Evolutionary conservation across 1,284 basidiomycete genomes (phyloP).

Genomic region (Lignosus rhinocerotis): DNA sequence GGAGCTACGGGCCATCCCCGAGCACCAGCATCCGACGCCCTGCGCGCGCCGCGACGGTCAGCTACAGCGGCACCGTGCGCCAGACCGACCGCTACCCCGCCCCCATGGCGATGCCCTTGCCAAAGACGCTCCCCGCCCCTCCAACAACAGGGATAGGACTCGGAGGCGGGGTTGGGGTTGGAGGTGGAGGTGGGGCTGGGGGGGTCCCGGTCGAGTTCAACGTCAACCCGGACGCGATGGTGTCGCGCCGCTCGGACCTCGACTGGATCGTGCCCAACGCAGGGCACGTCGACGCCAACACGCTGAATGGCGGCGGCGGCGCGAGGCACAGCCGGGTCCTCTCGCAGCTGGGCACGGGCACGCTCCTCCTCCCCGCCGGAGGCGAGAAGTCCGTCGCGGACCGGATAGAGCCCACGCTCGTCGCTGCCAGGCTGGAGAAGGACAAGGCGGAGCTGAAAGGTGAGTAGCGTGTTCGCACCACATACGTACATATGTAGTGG

Average conservation of each 20-base stretch:
- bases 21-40: constrained; percentile 7
- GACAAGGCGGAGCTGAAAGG: constrained; percentile 26
- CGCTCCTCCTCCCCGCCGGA: constrained; percentile 6
- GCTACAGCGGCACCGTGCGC: constrained; percentile 8
- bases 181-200: too few relatives aligned
- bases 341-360: not conserved
- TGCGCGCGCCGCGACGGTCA: constrained; percentile 4
- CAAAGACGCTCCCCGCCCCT: not conserved
- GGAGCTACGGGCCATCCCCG: not conserved
- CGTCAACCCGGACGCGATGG: constrained; percentile 2
- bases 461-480: too few relatives aligned
- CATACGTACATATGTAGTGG: too few relatives aligned
- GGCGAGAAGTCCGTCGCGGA: constrained; percentile 31
- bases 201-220: too few relatives aligned
- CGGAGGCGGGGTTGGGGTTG: not conserved
- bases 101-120: not conserved
- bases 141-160: not conserved
- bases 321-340: not conserved
- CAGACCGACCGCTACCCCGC: constrained; percentile 7
- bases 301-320: not conserved
- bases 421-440: constrained; percentile 29
- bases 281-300: not conserved
- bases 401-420: constrained; percentile 36
- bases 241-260: constrained; percentile 10
- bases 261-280: constrained; percentile 16